Evolutionary conservation across 805 yeast species (phyloP), one percentile per base, ranked within the genome.

Genomic region (Zygotorulaspora sp.): DNA sequence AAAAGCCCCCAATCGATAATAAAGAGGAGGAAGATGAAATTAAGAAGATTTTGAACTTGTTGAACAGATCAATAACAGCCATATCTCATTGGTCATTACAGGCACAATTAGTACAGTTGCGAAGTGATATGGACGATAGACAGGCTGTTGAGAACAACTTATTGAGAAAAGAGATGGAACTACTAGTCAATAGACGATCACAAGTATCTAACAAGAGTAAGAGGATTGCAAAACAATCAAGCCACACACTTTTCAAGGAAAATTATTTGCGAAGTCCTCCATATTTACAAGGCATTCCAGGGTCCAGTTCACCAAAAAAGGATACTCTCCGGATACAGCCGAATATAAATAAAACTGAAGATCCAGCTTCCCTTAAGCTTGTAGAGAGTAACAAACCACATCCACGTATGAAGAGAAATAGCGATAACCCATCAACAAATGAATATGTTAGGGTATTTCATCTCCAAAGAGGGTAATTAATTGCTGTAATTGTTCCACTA

Each of bases 31-130:
- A 52, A 15, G 29, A 43, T 17, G 47, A 41, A 11, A n/a, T n/a
- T n/a, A n/a, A n/a, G n/a, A 35, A 40, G n/a, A 38, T 58, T n/a
- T 40, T 57, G 1, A 40, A 45, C 20, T 43, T 58, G 7, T 41
- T 58, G 26, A 55, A 53, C 38, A 44, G 50, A 9, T 47, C 60
- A 5, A 34, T 58, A 34, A 49, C 53, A 13, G 50, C 62, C 5
- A 44, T 58, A 11, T 51, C 62, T 2, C 63, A 58, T 38, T 58
- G 60, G 59, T 50, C 58, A 16, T 38, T 58, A 14, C 63, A 58
- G 37, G 56, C 58, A 6, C 61, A 54, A 42, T 42, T 58, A 25
- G 38, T 51, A 13, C 52, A 49, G 31, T 40, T 57, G 33, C 41
- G 42, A 11, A 47, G 44, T 34, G 47, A 37, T n/a, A 38, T 36